These are phyloP conservation scores for Cicer arietinum DNA, from an alignment of 306 rosid genomes.

Conservation along the genomic window DNA sequence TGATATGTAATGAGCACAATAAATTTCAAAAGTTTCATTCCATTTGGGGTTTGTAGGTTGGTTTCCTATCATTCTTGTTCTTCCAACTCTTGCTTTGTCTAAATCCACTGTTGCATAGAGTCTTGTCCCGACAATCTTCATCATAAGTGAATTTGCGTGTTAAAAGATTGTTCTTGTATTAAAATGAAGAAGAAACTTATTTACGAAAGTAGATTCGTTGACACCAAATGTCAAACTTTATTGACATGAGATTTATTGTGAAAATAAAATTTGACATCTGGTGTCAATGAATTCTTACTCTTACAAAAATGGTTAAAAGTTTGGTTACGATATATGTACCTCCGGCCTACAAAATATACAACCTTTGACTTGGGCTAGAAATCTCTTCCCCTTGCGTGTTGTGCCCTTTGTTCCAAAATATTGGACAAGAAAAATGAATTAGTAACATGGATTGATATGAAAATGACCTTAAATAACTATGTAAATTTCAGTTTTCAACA, in stretches of 20 bases:
- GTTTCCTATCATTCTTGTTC: conserved; percentile 56
- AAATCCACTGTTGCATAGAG: conserved; percentile 86
- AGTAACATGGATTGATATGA: neutral
- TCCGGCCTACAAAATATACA: conserved; percentile 62
- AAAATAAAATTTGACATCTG: too few relatives aligned
- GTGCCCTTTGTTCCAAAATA: conserved; percentile 39
- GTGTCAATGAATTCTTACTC: too few relatives aligned
- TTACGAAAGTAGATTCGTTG: neutral
- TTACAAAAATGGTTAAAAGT: neutral
- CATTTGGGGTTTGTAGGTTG: conserved; percentile 58
- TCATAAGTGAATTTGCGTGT: conserved; percentile 15
- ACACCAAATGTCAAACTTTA: too few relatives aligned
- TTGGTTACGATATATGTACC: conserved; percentile 45
- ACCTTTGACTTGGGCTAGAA: conserved; percentile 67
- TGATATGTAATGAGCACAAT: conserved; percentile 73
- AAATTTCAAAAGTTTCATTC: conserved; percentile 63
- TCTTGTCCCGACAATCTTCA: conserved; percentile 68
- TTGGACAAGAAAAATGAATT: neutral
- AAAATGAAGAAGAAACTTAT: neutral
- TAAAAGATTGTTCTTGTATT: neutral
- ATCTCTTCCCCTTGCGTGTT: conserved; percentile 48
- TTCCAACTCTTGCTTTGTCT: conserved; percentile 68
- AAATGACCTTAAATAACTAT: neutral
- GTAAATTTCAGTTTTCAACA: neutral
- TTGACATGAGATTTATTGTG: too few relatives aligned